Conservation (phyloP, 768 basidiomycete genomes). For the Sporobolomyces pararoseus region DNA sequence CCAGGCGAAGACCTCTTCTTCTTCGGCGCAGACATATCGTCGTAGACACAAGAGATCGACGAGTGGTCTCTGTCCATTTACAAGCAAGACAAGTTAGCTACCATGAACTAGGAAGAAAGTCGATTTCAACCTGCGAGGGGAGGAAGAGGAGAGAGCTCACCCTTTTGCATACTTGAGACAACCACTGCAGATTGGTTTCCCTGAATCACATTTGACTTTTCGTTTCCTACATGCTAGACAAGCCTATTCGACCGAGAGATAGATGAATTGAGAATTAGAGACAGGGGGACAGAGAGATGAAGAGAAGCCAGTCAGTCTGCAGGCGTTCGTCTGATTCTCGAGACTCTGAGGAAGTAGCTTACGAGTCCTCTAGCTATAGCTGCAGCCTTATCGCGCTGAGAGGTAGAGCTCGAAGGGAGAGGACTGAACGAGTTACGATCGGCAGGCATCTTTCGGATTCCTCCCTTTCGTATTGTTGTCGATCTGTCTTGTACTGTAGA, state of each 20-base stretch:
- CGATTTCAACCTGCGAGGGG: not conserved
- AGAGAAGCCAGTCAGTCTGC: too few relatives aligned
- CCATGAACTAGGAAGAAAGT: not conserved
- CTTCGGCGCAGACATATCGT: slow-evolving; percentile 15
- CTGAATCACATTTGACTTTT: slow-evolving; percentile 34
- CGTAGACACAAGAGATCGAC: not conserved
- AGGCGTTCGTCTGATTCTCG: too few relatives aligned
- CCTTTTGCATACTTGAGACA: slow-evolving; percentile 13
- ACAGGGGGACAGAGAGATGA: too few relatives aligned
- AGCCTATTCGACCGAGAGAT: not conserved
- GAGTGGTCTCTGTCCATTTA: not conserved
- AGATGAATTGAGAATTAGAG: too few relatives aligned
- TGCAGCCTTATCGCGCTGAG: not conserved
- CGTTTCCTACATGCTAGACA: slow-evolving; percentile 17
- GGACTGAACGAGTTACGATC: slow-evolving; percentile 5
- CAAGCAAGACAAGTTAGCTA: too few relatives aligned
- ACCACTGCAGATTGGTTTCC: not conserved
- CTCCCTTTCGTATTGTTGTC: too few relatives aligned
- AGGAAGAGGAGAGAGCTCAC: not conserved
- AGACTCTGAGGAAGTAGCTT: not conserved
- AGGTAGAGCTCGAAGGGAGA: not conserved
- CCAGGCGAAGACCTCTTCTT: slow-evolving; percentile 23
- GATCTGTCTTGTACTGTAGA: too few relatives aligned
- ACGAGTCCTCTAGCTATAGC: slow-evolving; percentile 21
- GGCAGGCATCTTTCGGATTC: slow-evolving; percentile 27